Percentiles rank a stretch among this genome's conserved stretches.
Evolutionary conservation across 1,284 basidiomycete genomes (phyloP).

Genomic region (Puccinia polysora): DNA sequence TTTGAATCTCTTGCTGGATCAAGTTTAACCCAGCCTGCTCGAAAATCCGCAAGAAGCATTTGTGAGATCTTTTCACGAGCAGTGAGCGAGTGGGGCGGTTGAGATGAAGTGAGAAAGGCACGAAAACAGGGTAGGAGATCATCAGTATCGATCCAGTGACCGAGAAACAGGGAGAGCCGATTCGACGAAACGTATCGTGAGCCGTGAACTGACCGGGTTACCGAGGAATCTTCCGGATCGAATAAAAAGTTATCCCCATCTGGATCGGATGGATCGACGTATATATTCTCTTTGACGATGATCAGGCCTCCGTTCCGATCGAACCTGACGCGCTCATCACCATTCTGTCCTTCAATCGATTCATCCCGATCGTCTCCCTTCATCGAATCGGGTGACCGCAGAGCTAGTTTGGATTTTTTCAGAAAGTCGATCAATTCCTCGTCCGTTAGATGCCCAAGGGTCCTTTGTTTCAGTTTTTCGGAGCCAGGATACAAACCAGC

Average conservation of each 20-base stretch:
- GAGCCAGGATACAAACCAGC: no score
- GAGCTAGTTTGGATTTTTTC: constrained; percentile 57
- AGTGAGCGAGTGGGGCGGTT: background rate
- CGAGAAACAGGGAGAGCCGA: background rate
- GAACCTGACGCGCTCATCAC: constrained; percentile 45
- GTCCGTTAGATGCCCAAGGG: constrained; percentile 63
- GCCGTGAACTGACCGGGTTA: constrained; percentile 68
- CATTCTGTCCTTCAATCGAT: background rate
- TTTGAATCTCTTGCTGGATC: constrained; percentile 30
- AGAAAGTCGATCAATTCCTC: constrained; percentile 72
- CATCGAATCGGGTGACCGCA: constrained; percentile 57
- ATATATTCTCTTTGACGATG: constrained; percentile 83
- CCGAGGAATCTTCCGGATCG: constrained; percentile 78
- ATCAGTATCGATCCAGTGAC: background rate
- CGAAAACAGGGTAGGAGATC: no score
- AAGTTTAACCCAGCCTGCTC: constrained; percentile 7
- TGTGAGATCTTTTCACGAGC: constrained; percentile 17
- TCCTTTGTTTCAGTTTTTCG: no score
- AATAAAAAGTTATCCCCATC: constrained; percentile 64
- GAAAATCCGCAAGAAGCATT: constrained; percentile 22
- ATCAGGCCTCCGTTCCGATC: constrained; percentile 58
- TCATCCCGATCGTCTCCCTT: background rate
- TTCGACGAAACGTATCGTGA: background rate
- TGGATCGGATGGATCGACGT: constrained; percentile 53
- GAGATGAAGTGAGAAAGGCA: background rate